Evolutionary conservation across 2,329 filamentous ascomycete species (phyloP), one percentile per base, ranked within the genome.

Genomic region (Colletotrichum lindemuthianum): DNA sequence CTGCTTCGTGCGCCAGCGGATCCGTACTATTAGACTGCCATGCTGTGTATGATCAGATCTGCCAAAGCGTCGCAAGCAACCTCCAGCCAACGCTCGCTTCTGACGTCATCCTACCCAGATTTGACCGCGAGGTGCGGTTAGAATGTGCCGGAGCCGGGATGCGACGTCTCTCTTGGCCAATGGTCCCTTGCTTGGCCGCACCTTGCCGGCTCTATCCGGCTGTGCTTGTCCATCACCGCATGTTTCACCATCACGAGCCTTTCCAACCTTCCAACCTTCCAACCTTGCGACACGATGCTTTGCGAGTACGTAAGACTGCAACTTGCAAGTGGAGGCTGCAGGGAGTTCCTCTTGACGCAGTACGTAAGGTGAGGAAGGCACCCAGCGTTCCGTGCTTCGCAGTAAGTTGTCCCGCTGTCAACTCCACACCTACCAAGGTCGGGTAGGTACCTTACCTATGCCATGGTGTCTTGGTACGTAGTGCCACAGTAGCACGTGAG

Each of bases 161-260:
- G 47, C 11, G 24, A 47, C 15, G 51, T 13, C 37, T 15, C 57
- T 11, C 44, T 43, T 45, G 33, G 49, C 56, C 37, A 43, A 41
- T 53, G 24, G 37, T 40, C 49, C 48, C 40, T 41, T 59, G 56
- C 56, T 52, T 59, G 56, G 34, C 61, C 52, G 58, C 36, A 43
- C n/a, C 51, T 51, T 40, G 37, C 58, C 36, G 63, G 41, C 24
- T 49, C 12, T 63, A 53, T 43, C 60, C 60, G 48, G 24, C 39
- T 48, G 43, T 15, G 16, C 39, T 41, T 50, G 44, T 24, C 34
- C 57, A 39, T 39, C 44, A 47, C 34, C 61, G 37, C 52, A 48
- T 48, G 63, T 65, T 65, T 65, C 63, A 63, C 52, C 45, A 57
- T 57, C 63, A 48, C 58, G 47, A 65, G 47, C 63, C 52, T 63